Conservation (phyloP, 768 basidiomycete genomes). For the Lepiota subincarnata region DNA sequence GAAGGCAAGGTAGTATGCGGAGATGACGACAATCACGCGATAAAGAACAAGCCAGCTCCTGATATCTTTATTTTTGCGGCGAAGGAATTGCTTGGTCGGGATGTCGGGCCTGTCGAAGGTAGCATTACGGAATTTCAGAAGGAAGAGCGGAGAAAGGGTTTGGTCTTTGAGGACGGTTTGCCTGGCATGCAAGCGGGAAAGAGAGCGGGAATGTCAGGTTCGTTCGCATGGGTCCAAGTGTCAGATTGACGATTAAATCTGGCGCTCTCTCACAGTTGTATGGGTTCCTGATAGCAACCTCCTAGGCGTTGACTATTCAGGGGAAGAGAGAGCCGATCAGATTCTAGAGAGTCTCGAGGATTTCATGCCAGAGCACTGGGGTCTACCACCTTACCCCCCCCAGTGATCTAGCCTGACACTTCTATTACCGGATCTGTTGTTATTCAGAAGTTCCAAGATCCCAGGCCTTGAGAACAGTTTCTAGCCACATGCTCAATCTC, state of each 20-base stretch:
- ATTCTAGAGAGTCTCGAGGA: conserved; percentile 59
- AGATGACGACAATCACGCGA: conserved; percentile 53
- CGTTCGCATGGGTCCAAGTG: conserved; percentile 14
- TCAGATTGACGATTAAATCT: conserved; percentile 4
- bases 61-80: conserved; percentile 81
- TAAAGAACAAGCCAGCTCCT: conserved; percentile 74
- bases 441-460: not conserved
- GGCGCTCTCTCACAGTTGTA: conserved; percentile 44
- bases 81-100: conserved; percentile 46
- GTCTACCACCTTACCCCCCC: conserved; percentile 61
- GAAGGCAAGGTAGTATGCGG: conserved; percentile 65
- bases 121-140: conserved; percentile 30
- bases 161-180: conserved; percentile 82
- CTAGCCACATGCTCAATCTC: not conserved
- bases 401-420: not conserved
- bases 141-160: conserved; percentile 52
- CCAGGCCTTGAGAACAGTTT: not conserved
- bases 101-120: conserved; percentile 48
- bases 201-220: conserved; percentile 84
- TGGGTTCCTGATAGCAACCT: conserved; percentile 84
- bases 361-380: conserved; percentile 82
- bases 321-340: conserved; percentile 53
- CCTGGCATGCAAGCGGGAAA: conserved; percentile 78
- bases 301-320: conserved; percentile 43
- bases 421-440: not conserved